Percentiles rank a stretch among this genome's conserved stretches.
These are phyloP conservation scores for Aspergillus diversus DNA, from an alignment of 495 filamentous ascomycete species.

Conservation along the genomic window DNA sequence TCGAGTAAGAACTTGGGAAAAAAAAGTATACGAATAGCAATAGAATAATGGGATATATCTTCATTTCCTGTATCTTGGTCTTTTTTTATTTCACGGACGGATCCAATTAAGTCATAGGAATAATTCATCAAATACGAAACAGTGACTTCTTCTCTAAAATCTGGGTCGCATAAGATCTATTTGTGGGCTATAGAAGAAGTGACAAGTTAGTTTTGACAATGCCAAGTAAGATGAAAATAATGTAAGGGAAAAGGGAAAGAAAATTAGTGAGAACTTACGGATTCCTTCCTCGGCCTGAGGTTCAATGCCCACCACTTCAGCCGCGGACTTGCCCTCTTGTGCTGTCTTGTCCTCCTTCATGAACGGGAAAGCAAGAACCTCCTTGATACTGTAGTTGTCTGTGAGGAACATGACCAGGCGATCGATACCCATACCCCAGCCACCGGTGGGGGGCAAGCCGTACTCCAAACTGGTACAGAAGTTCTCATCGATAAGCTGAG, in stretches of 20 bases:
- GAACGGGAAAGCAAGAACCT: slow-evolving; percentile 91
- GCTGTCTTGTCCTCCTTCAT: slow-evolving; percentile 71
- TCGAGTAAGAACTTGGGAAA: neutral
- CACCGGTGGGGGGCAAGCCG: slow-evolving; percentile 90
- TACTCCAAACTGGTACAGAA: slow-evolving; percentile 86
- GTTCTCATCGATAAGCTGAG: slow-evolving; percentile 92
- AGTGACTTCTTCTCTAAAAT: neutral
- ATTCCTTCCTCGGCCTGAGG: slow-evolving; percentile 70
- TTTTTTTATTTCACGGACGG: slow-evolving; percentile 9
- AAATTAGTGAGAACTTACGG: slow-evolving; percentile 50
- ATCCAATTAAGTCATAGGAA: slow-evolving; percentile 13
- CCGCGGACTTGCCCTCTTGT: slow-evolving; percentile 57
- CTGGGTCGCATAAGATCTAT: slow-evolving; percentile 26
- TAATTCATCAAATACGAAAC: slow-evolving; percentile 11
- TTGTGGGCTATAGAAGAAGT: slow-evolving; percentile 36
- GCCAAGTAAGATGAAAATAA: neutral
- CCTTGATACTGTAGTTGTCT: slow-evolving; percentile 92
- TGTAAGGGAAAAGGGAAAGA: slow-evolving; percentile 16
- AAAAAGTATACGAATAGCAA: neutral
- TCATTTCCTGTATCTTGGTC: slow-evolving; percentile 5
- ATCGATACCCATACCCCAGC: slow-evolving; percentile 98
- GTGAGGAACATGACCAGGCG: slow-evolving; percentile 97
- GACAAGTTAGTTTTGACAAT: slow-evolving; percentile 15
- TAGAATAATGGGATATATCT: neutral
- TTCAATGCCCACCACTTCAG: slow-evolving; percentile 67